Percentiles rank a stretch among this genome's conserved stretches.
Conservation (phyloP, 116 monocot species). For the Thalassia testudinum region DNA sequence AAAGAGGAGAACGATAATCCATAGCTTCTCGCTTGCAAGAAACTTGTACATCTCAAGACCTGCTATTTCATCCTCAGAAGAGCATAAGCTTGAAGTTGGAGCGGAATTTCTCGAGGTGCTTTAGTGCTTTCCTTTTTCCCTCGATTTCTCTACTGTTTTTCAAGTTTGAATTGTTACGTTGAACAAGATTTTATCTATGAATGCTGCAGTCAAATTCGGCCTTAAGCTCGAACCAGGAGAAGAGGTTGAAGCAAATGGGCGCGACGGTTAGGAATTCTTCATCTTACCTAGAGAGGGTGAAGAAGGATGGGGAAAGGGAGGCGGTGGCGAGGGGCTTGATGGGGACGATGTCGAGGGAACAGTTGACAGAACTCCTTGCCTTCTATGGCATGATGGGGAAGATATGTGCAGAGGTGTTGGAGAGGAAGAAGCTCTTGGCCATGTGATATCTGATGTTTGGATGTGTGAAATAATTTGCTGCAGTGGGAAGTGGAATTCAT, state of each 20-base stretch:
- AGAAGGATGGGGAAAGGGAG: constrained; percentile 47
- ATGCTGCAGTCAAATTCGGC: constrained; percentile 50
- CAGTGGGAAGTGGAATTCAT: too few species aligned
- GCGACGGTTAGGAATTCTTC: constrained; percentile 78
- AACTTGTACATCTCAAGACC: constrained; percentile 25
- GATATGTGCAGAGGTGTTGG: constrained; percentile 65
- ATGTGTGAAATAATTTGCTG: too few species aligned
- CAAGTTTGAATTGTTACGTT: background rate
- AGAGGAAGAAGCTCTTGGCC: constrained; percentile 22
- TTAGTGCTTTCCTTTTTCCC: background rate
- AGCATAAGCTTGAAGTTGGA: constrained; percentile 35
- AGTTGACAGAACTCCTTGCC: constrained; percentile 61
- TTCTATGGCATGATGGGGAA: constrained; percentile 69
- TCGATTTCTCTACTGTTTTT: background rate
- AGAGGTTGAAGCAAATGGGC: constrained; percentile 82
- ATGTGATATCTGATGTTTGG: too few species aligned
- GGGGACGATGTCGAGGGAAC: constrained; percentile 63
- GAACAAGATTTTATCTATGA: background rate
- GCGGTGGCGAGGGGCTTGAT: constrained; percentile 37
- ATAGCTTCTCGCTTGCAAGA: constrained; percentile 64
- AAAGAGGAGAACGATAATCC: constrained; percentile 48
- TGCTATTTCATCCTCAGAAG: constrained; percentile 10
- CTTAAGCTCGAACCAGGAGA: constrained; percentile 68
- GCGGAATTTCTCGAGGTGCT: constrained; percentile 67
- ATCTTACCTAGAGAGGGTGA: constrained; percentile 43